Percentiles rank a stretch among this genome's conserved stretches.
Conservation (phyloP, 306 rosid genomes). For the Pterocarpus macrocarpus region DNA sequence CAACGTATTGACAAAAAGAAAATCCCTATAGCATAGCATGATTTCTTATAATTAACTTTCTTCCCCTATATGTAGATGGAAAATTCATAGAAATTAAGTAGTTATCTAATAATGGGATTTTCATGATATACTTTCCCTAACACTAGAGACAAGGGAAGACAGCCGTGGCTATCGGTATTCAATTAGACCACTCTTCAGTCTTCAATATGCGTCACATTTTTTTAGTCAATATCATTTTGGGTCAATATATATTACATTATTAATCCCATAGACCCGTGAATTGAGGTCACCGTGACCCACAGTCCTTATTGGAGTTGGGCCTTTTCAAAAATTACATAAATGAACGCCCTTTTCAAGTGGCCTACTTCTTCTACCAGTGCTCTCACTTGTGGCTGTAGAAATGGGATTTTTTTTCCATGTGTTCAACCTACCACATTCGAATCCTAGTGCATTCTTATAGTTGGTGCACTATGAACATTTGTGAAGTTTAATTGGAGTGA, state of each 20-base stretch:
- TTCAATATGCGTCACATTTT: not conserved
- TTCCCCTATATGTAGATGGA: not conserved
- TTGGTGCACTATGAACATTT: constrained; percentile 5
- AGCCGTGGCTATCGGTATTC: not conserved
- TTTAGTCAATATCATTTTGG: no score
- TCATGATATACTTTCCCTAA: not conserved
- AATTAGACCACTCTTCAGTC: not conserved
- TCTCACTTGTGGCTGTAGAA: constrained; percentile 29
- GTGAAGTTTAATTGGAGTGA: not conserved
- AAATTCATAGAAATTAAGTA: not conserved
- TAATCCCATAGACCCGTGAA: constrained; percentile 2
- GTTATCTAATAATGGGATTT: not conserved
- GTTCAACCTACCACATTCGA: constrained; percentile 15
- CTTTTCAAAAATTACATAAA: constrained; percentile 41
- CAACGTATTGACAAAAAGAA: constrained; percentile 42
- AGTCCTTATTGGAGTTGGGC: constrained; percentile 31
- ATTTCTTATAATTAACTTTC: not conserved
- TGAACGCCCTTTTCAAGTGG: constrained; percentile 30
- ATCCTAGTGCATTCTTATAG: not conserved
- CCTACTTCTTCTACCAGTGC: constrained; percentile 5
- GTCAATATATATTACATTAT: not conserved
- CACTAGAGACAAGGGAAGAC: constrained; percentile 1
- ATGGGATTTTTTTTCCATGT: constrained; percentile 11
- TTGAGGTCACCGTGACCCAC: constrained; percentile 52
- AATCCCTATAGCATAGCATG: not conserved